Evolutionary conservation across 1,139 yeast genomes (phyloP).

Genomic region (Geotrichum aggregatum): DNA sequence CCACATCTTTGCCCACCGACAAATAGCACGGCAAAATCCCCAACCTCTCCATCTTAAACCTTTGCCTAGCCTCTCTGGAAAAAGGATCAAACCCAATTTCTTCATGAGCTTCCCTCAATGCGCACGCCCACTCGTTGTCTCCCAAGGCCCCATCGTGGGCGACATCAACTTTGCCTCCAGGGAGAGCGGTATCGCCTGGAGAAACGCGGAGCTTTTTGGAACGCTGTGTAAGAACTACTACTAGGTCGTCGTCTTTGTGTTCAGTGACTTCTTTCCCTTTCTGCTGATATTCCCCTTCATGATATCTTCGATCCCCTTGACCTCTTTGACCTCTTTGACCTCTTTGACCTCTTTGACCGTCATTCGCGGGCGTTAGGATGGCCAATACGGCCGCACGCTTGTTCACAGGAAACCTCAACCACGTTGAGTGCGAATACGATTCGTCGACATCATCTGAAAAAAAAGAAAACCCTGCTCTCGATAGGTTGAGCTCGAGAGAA

Average conservation of each 20-base stretch:
- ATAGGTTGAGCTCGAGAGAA: neutral
- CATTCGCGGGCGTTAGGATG: constrained; percentile 5
- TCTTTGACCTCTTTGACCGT: too few species aligned
- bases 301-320: too few species aligned
- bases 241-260: constrained; percentile 63
- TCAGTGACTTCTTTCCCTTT: constrained; percentile 50
- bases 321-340: too few species aligned
- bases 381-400: constrained; percentile 73
- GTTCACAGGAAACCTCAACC: constrained; percentile 51
- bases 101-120: constrained; percentile 76
- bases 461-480: neutral
- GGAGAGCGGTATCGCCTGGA: constrained; percentile 84
- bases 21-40: constrained; percentile 65
- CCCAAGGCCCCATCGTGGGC: constrained; percentile 27
- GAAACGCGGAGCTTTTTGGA: constrained; percentile 62
- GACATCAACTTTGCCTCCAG: constrained; percentile 80
- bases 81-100: constrained; percentile 65
- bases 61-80: too few species aligned
- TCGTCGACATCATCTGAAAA: constrained; percentile 1
- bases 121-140: constrained; percentile 68
- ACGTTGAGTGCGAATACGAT: constrained; percentile 31
- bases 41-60: constrained; percentile 46
- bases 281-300: constrained; percentile 45
- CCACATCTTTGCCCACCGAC: constrained; percentile 71
- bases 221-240: constrained; percentile 70